Conservation (phyloP, 768 basidiomycete genomes). For the Russula foetens region DNA sequence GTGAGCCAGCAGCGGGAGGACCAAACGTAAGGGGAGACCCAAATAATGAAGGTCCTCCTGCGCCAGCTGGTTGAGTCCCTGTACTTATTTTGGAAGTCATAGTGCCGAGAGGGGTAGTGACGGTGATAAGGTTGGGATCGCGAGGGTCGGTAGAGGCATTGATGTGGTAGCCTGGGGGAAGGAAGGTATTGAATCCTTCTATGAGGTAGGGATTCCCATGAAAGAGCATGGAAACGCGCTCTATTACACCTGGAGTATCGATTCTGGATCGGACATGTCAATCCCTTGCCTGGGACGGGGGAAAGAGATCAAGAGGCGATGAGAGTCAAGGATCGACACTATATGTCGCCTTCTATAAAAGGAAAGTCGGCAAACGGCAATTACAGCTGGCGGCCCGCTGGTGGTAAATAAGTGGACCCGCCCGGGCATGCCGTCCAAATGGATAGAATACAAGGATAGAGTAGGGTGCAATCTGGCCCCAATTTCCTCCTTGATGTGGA, state of each 20-base stretch:
- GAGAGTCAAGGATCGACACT: slow-evolving; percentile 8
- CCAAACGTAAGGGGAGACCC: slow-evolving; percentile 21
- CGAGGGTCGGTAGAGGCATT: slow-evolving; percentile 68
- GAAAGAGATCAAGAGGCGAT: slow-evolving; percentile 14
- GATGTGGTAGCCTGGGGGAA: slow-evolving; percentile 91
- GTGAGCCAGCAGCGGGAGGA: slow-evolving; percentile 31
- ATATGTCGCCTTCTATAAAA: not conserved
- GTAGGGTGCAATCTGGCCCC: not conserved
- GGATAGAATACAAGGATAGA: not conserved
- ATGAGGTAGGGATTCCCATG: slow-evolving; percentile 85
- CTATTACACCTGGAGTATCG: slow-evolving; percentile 95
- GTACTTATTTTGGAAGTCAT: slow-evolving; percentile 55
- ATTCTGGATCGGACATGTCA: slow-evolving; percentile 46
- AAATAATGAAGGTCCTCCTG: slow-evolving; percentile 26
- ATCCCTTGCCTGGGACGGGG: slow-evolving; percentile 9
- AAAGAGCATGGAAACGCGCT: slow-evolving; percentile 89
- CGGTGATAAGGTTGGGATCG: slow-evolving; percentile 67
- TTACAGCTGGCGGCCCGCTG: not conserved
- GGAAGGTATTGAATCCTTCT: slow-evolving; percentile 96
- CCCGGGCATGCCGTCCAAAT: not conserved
- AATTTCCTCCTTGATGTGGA: not conserved
- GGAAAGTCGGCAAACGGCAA: not conserved
- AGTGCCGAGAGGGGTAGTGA: slow-evolving; percentile 71
- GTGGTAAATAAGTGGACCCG: not conserved
- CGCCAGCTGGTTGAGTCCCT: slow-evolving; percentile 26